Base-by-base conservation (phyloP, 352 stramenopile genomes). In the Pythium phragmiticola region DNA sequence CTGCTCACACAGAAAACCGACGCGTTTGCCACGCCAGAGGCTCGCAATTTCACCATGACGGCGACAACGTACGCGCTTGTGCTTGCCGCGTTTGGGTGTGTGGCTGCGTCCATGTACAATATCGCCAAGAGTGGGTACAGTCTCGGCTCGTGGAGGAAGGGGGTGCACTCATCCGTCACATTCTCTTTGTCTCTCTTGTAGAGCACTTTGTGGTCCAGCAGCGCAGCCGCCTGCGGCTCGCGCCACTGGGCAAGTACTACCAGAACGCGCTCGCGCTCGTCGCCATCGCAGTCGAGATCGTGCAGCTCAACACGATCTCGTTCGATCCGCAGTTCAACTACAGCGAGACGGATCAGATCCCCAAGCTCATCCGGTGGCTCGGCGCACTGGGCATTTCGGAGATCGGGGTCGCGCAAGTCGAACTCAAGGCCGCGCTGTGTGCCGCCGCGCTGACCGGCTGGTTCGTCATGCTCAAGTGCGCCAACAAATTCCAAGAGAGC, bases 401-500 rank as follows among this genome's bases (percentile, higher is more conserved):
- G 21, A 61, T 89, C 12, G 71, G 76, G 12, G 68, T 86, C 50
- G 58, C 55, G 13, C 61, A 79, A 33, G 54, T 82, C 14, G 65
- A 78, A 34, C 55, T 80, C 39, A 82, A 82, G 60, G 73, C 66
- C 11, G 33, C 66, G 16, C n/a, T 77, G n/a, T 75, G 61, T 42
- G 57, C 69, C 0, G 4, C 68, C 2, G 48, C 68, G 37, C 56
- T 89, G 14, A 2, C 70, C 9, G 28, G 67, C 8, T 89, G 75
- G 72, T 73, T 84, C 42, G n/a, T 87, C 19, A 56, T 85, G 53
- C 59, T 89, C 58, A 89, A 89, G 64, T 82, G 77, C n/a, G 74
- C 77, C 16, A 89, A 89, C 74, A 84, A 84, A 48, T 89, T 89
- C 62, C 80, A 80, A 52, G 77, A 89, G 34, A 84, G 65, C 33